Base-by-base conservation (phyloP, 768 basidiomycete species). In the Leccinum rimulosum region DNA sequence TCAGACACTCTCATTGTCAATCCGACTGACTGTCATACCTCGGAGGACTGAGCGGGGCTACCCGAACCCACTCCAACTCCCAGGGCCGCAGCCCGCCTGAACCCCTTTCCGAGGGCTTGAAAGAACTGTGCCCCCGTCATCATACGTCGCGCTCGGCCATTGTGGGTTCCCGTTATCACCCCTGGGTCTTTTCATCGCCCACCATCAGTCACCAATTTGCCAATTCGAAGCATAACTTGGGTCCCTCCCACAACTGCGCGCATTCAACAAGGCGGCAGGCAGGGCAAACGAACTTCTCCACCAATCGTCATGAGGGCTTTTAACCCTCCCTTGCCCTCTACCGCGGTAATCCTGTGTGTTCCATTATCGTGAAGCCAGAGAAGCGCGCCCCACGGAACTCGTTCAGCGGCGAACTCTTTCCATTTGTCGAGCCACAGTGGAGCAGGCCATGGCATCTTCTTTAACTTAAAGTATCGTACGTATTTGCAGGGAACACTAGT, bases 281-380 rank as follows among this genome's bases (percentile, higher is more conserved):
- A 43, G 54, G 43, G 17, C 28, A 48, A 51, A 3, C 28, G 3
- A 15, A 33, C 62, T 69, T 65, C 65, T 56, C 31, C 58, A 54
- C 65, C 69, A 71, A 71, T 70, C 60, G 52, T 61, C 56, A 45
- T 17, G 2, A 9, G 12, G 43, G 38, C 7, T 38, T 47, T 51
- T 31, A 43, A 43, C n/a, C 40, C 40, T 43, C 52, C 50, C 45
- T 45, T 65, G 50, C 70, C 70, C 70, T 71, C 65, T 54, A 70
- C 70, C 70, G 53, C 70, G 64, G 58, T 9, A 14, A 70, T 65
- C 70, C 70, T 71, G 70, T 71, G 68, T 53, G 63, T 70, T 69
- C 65, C 63, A 66, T 64, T 43, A 67, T 62, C 15, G 63, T 62
- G 54, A 64, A 57, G 59, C 50, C 50, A 59, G 60, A 61, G 65